Percentiles rank a stretch among this genome's conserved stretches.
These are phyloP conservation scores for Crithidia bombi DNA, from an alignment of 208 protist species.

Conservation along the genomic window DNA sequence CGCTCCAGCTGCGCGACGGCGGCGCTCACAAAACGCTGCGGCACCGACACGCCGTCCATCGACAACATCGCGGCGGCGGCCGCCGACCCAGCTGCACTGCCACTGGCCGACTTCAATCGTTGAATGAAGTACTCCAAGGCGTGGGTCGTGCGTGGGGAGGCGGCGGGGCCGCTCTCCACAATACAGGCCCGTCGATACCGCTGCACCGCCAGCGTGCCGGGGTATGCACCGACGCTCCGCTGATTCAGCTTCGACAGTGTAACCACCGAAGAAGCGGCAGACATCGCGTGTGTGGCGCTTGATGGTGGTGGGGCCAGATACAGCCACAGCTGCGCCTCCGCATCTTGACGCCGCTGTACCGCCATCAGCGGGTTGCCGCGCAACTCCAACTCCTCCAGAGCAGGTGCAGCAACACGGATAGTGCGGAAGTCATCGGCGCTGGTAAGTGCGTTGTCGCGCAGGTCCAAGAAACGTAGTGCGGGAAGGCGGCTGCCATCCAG, in stretches of 20 bases:
- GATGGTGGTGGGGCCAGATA: conserved; percentile 13
- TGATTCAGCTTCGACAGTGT: conserved; percentile 16
- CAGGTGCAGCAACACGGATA: conserved; percentile 38
- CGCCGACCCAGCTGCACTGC: conserved; percentile 1
- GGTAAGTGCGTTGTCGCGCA: conserved; percentile 63
- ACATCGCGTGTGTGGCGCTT: neutral
- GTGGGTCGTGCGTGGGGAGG: conserved; percentile 1
- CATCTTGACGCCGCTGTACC: conserved; percentile 25
- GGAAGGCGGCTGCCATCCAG: conserved; percentile 34
- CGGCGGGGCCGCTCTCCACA: neutral
- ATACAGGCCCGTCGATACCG: conserved; percentile 29
- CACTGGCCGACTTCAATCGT: neutral
- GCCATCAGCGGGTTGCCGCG: conserved; percentile 74
- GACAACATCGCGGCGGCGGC: conserved; percentile 28
- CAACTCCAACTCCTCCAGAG: conserved; percentile 52
- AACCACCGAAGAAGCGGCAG: neutral
- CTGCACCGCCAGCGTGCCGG: conserved; percentile 23
- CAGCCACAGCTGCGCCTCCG: conserved; percentile 29
- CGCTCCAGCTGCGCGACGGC: conserved; percentile 17
- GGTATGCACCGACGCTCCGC: conserved; percentile 14
- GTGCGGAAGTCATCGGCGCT: conserved; percentile 43
- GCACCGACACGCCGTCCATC: conserved; percentile 25
- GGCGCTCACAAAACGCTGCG: conserved; percentile 32
- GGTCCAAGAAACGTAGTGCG: conserved; percentile 48
- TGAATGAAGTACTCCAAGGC: conserved; percentile 29